Evolutionary conservation across 306 rosid genomes (phyloP), one percentile per base, ranked within the genome.

Genomic region (Urtica urens): DNA sequence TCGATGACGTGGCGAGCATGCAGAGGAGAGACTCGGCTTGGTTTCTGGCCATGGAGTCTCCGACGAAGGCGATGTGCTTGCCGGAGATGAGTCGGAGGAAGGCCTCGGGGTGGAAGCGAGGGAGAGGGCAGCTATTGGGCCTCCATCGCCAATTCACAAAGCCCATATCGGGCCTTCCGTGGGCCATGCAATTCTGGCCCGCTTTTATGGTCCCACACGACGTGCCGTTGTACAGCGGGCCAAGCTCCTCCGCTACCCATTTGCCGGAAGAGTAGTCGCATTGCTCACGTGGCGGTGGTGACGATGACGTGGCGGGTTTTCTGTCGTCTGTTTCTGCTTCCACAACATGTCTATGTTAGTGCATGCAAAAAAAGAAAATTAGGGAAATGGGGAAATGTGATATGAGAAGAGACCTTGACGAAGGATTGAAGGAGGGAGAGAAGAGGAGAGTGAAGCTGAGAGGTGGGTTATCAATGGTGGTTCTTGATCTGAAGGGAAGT

Each of bases 11-110:
- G 59, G 93, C 41, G 12, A 88, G 13, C 81, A 83, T 53, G 59
- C 96, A 88, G n/a, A 88, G 88, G 45, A 88, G 93, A 1, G 96
- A 88, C 61, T 88, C 96, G 45, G 83, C 49, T 52, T 88, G 96
- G 76, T 88, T 88, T 65, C 96, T 88, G 12, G 96, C 96, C 86
- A 88, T 69, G 56, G 96, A 88, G 33, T 88, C 96, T 2, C 96
- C 96, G 1, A 88, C 81, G 75, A 88, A 80, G 22, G 94, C 94
- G 51, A 88, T 5, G 25, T 83, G 83, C 48, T 80, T 83, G 82
- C 76, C 74, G 0, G 26, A 57, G 40, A 83, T 20, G 22, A 80
- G 60, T 29, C 63, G 54, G 29, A 88, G 85, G 38, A 83, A 88
- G 53, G 69, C 59, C 23, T 38, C 23, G 20, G 96, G 93, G 35